Evolutionary conservation across 2,329 filamentous ascomycete species (phyloP).

Genomic region (Diaporthe nobilis): DNA sequence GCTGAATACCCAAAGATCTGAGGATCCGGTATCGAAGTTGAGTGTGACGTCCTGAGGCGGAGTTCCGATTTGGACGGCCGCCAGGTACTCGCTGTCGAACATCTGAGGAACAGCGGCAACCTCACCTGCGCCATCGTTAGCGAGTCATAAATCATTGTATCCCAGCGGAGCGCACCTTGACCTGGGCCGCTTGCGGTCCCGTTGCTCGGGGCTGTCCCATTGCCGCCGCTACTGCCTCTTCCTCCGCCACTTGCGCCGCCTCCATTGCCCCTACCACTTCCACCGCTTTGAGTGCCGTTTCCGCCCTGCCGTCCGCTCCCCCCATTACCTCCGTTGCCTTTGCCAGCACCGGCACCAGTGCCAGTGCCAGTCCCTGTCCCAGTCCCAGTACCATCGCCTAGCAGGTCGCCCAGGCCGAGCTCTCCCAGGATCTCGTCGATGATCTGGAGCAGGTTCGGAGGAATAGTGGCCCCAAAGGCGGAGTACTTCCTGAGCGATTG

Average conservation of each 20-base stretch:
- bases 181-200: conserved; percentile 32
- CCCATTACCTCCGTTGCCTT: conserved; percentile 22
- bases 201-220: conserved; percentile 31
- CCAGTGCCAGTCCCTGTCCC: conserved; percentile 9
- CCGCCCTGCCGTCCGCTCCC: conserved; percentile 8
- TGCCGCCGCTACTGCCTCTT: conserved; percentile 11
- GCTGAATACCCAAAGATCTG: conserved; percentile 80
- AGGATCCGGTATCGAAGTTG: conserved; percentile 78
- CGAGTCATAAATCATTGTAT: not conserved
- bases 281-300: not conserved
- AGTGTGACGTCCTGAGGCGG: conserved; percentile 68
- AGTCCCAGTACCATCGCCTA: not conserved
- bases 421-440: conserved; percentile 53
- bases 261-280: not conserved
- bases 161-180: conserved; percentile 38
- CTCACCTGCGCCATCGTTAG: conserved; percentile 51
- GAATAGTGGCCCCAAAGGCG: conserved; percentile 55
- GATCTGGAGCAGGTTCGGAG: conserved; percentile 51
- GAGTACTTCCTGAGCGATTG: conserved; percentile 53
- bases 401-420: conserved; percentile 47
- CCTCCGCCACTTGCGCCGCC: not conserved
- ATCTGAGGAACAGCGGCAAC: conserved; percentile 59
- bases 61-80: conserved; percentile 72
- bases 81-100: conserved; percentile 66
- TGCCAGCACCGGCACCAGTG: conserved; percentile 15